phyloP scores from a whole-genome alignment of 371 early-diverging fungal genomes.

The Rhizopus arrhizus region DNA sequence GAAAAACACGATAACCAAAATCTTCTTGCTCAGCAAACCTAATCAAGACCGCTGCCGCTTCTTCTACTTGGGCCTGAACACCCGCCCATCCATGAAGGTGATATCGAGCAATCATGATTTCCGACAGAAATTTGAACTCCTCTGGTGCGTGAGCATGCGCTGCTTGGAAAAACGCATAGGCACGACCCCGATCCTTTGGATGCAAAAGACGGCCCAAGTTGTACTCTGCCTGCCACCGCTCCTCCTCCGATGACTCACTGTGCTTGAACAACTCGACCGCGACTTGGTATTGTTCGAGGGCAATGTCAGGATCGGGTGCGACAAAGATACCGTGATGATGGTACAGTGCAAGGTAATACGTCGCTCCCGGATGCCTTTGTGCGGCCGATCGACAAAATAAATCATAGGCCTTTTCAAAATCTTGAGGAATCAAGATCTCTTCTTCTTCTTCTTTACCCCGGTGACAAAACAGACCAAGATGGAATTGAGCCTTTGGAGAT shows the following conservation, averaged over 20 bases:
- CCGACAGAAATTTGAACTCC: constrained; percentile 21
- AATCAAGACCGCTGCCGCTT: constrained; percentile 33
- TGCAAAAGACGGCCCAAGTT: constrained; percentile 46
- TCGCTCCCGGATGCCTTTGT: constrained; percentile 40
- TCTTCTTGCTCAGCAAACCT: constrained; percentile 29
- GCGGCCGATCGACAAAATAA: constrained; percentile 42
- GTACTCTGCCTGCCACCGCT: constrained; percentile 48
- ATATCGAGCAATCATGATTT: constrained; percentile 44
- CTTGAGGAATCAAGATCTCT: constrained; percentile 30
- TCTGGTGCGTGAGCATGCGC: constrained; percentile 33
- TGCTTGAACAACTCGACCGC: constrained; percentile 29
- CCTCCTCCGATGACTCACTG: neutral
- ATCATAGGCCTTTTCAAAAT: constrained; percentile 42
- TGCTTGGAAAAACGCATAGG: constrained; percentile 31
- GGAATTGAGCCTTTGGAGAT: constrained; percentile 35
- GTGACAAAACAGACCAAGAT: constrained; percentile 42
- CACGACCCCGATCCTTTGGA: constrained; percentile 29
- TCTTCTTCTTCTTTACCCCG: constrained; percentile 28
- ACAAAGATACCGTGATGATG: constrained; percentile 47
- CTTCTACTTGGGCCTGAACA: constrained; percentile 22
- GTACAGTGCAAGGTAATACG: constrained; percentile 42
- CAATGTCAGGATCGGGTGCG: constrained; percentile 24
- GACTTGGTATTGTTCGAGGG: constrained; percentile 37
- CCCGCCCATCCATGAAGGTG: constrained; percentile 45
- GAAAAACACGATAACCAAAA: constrained; percentile 28